phyloP scores from a whole-genome alignment of 805 yeast genomes.

The Yamadazyma takamatsuzukensis region DNA sequence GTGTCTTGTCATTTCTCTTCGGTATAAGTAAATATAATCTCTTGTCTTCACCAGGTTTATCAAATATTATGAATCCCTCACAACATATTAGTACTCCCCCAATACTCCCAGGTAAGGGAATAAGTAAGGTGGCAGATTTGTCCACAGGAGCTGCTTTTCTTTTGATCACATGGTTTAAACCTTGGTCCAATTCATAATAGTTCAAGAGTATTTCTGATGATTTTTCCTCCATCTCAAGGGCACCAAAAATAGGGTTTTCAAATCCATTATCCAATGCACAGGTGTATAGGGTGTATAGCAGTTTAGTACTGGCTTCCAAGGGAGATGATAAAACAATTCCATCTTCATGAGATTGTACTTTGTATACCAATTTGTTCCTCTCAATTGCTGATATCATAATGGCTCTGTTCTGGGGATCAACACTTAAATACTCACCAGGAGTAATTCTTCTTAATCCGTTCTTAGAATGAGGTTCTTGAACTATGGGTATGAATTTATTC shows the following conservation, averaged over 20 bases:
- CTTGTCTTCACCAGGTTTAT: conserved; percentile 1
- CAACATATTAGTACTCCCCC: conserved; percentile 70
- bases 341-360: conserved; percentile 48
- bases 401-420: conserved; percentile 73
- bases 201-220: conserved; percentile 35
- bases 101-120: conserved; percentile 70
- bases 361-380: conserved; percentile 66
- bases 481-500: conserved; percentile 42
- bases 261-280: conserved; percentile 69
- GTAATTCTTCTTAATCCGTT: conserved; percentile 70
- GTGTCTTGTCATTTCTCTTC: conserved; percentile 28
- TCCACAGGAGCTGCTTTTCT: conserved; percentile 22
- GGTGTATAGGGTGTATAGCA: conserved; percentile 48
- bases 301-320: conserved; percentile 57
- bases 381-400: conserved; percentile 70
- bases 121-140: conserved; percentile 44
- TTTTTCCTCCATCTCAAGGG: conserved; percentile 57
- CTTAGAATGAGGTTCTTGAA: conserved; percentile 68
- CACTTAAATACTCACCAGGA: conserved; percentile 70
- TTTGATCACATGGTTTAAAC: conserved; percentile 71
- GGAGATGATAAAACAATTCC: conserved; percentile 63
- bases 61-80: conserved; percentile 41
- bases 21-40: conserved; percentile 53
- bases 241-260: conserved; percentile 82
- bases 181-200: conserved; percentile 81